Base-by-base conservation (phyloP, 2,329 filamentous ascomycete species). In the Diplodia intermedia region DNA sequence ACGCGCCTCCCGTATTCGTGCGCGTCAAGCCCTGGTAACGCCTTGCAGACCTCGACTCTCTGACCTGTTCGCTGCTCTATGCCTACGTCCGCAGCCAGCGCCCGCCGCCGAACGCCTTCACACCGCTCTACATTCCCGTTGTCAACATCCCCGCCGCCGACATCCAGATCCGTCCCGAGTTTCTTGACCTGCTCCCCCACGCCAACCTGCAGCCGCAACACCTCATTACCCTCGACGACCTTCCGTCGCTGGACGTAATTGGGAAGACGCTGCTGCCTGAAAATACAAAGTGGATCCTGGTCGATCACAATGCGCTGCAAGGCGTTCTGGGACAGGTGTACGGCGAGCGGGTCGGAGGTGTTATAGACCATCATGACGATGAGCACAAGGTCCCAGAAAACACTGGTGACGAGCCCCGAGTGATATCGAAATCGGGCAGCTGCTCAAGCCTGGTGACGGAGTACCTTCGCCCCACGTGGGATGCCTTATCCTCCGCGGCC, bases 341-440 rank as follows among this genome's bases (percentile, higher is more conserved):
- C 73, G 79, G 80, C 0, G 69, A 75, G 4, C 80, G 82, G 9
- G 85, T 94, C 0, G 79, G 83, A 4, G 90, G 89, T 4, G 89
- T 89, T 71, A 86, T 95, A 66, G 92, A 95, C 78, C 92, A 95
- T 78, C 92, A 95, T 75, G 88, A 86, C 0, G 91, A 95, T 70
- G 92, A 95, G 74, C 77, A 81, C 6, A 80, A 76, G 7, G 81
- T 93, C 0, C 76, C 85, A 0, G 47, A 74, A 60, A 80, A 84
- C 12, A 80, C 79, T 0, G 81, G 79, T 3, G 81, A 81, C 0
- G 77, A 83, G 6, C 87, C 88, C 1, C 83, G 90, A 20, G 79
- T 92, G 1, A 83, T 95, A 23, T 82, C 86, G 70, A 88, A 85
- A 66, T 85, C 85, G 68, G 92, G 91, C 4, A 94, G 91, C 78